These are phyloP conservation scores for Pythium brassicae DNA, from an alignment of 352 stramenopile genomes.

Conservation along the genomic window DNA sequence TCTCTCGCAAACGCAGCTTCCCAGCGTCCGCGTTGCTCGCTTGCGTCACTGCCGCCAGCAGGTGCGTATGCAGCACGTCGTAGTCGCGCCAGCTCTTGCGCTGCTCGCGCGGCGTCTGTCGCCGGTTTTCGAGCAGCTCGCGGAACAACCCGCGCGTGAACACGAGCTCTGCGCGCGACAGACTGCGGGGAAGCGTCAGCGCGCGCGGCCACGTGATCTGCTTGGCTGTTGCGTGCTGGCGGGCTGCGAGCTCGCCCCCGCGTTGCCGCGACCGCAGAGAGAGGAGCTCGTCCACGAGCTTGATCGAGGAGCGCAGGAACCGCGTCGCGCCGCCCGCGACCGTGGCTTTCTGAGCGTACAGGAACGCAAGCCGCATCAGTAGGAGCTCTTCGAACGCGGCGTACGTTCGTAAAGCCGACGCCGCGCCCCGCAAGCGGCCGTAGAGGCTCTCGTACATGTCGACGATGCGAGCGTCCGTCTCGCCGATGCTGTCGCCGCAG, in stretches of 20 bases:
- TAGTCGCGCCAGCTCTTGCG: constrained; percentile 43
- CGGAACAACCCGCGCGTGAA: constrained; percentile 32
- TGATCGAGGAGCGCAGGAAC: constrained; percentile 21
- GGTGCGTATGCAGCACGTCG: constrained; percentile 31
- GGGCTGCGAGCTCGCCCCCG: background rate
- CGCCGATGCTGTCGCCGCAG: constrained; percentile 2
- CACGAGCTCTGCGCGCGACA: constrained; percentile 25
- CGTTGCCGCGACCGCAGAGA: constrained; percentile 14
- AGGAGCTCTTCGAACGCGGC: constrained; percentile 48
- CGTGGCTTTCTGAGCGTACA: constrained; percentile 26
- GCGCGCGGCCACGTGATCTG: constrained; percentile 26
- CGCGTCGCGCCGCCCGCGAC: constrained; percentile 1
- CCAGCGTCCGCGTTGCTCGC: background rate
- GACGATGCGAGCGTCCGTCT: constrained; percentile 11
- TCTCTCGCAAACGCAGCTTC: background rate
- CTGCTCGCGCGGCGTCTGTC: constrained; percentile 17
- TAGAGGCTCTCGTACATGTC: constrained; percentile 58
- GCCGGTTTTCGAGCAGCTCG: constrained; percentile 30
- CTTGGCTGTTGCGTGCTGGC: constrained; percentile 11
- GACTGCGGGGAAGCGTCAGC: constrained; percentile 21
- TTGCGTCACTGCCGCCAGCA: constrained; percentile 24
- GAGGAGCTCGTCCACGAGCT: constrained; percentile 28
- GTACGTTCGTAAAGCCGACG: constrained; percentile 24
- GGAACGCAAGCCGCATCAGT: constrained; percentile 43
- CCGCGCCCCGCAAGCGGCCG: constrained; percentile 33